Evolutionary conservation across 129 eudicot species (phyloP).

Genomic region (Flaveria brownii): DNA sequence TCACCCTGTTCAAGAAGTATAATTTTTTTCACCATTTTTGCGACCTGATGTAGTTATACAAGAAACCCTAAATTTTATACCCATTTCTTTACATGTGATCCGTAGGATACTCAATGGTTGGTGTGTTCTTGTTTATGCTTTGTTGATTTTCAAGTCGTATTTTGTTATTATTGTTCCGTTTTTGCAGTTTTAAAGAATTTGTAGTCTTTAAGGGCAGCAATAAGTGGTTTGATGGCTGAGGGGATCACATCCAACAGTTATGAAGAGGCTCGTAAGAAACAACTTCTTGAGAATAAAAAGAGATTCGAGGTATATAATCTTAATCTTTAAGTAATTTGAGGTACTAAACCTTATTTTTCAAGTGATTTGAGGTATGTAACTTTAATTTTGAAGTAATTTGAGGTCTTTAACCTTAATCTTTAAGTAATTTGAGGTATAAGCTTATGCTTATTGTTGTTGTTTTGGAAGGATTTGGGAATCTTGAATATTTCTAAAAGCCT

Average conservation of each 20-base stretch:
- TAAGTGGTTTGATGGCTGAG: conserved; percentile 39
- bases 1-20: no score
- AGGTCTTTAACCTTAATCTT: no score
- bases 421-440: no score
- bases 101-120: no score
- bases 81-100: no score
- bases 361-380: neutral
- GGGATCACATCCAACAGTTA: conserved; percentile 46
- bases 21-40: neutral
- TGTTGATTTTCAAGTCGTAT: no score
- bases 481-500: conserved; percentile 58
- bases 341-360: no score
- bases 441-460: neutral
- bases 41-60: neutral
- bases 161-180: neutral
- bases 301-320: conserved; percentile 55
- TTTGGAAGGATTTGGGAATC: conserved; percentile 68
- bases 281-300: conserved; percentile 61
- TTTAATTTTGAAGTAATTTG: no score
- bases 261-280: conserved; percentile 72
- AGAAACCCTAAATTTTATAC: no score
- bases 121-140: no score
- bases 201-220: neutral
- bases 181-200: neutral
- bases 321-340: neutral